Evolutionary conservation across 306 rosid genomes (phyloP).

Genomic region (Vachellia pachyceras): DNA sequence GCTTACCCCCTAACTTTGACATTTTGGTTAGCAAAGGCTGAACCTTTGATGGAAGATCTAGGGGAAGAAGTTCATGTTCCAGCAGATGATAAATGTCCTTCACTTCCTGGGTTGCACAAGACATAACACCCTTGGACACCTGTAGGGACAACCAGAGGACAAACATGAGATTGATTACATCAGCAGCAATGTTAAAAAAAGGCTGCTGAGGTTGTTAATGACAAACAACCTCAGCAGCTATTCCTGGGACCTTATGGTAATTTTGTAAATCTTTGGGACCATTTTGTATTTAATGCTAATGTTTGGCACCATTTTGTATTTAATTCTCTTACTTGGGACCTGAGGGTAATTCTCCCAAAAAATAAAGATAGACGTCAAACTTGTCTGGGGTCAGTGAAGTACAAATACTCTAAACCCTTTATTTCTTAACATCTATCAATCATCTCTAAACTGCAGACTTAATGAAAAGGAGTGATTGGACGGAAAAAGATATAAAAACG

Average conservation of each 20-base stretch:
- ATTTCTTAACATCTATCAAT: neutral
- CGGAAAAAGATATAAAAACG: no score
- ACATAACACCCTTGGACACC: constrained; percentile 82
- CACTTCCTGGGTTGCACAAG: constrained; percentile 94
- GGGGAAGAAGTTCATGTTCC: constrained; percentile 86
- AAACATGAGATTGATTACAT: neutral
- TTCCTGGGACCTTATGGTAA: no score
- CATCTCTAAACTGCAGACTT: neutral
- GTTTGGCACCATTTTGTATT: no score
- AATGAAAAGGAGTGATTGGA: neutral
- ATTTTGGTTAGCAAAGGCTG: constrained; percentile 76
- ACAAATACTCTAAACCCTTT: neutral
- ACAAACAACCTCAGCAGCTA: no score
- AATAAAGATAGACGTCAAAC: neutral
- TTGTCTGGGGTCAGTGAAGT: no score
- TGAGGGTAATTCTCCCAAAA: no score
- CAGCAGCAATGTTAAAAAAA: neutral
- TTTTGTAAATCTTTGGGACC: no score
- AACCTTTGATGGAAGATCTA: constrained; percentile 80
- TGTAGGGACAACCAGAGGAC: constrained; percentile 9
- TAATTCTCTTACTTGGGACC: no score
- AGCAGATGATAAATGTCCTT: constrained; percentile 86
- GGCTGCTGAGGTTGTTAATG: no score
- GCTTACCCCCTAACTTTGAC: constrained; percentile 84
- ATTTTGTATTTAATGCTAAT: no score